A percentile compares a stretch with the other conserved stretches of the same genome.
These are phyloP conservation scores for Ceratobasidium sp. DNA, from an alignment of 1,284 basidiomycete species.

Conservation along the genomic window DNA sequence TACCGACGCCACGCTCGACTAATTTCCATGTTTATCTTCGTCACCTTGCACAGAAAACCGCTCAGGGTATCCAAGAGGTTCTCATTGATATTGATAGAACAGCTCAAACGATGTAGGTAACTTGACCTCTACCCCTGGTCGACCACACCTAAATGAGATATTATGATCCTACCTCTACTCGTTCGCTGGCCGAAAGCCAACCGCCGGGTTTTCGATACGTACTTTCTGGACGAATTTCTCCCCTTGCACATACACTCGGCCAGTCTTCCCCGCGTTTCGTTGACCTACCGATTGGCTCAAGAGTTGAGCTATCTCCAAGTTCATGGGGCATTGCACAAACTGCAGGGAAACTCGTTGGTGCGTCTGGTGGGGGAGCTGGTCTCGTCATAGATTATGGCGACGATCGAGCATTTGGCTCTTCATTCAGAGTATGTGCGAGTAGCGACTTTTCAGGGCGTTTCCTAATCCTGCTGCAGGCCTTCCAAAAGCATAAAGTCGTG, in stretches of 20 bases:
- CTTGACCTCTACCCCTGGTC: background rate
- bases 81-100: slow-evolving; percentile 62
- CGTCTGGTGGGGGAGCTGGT: slow-evolving; percentile 63
- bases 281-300: slow-evolving; percentile 67
- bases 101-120: slow-evolving; percentile 43
- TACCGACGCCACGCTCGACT: slow-evolving; percentile 12
- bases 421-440: slow-evolving; percentile 68
- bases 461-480: slow-evolving; percentile 65
- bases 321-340: slow-evolving; percentile 71
- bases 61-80: slow-evolving; percentile 87
- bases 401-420: slow-evolving; percentile 71
- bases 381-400: slow-evolving; percentile 92
- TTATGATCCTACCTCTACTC: background rate
- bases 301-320: slow-evolving; percentile 79
- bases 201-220: slow-evolving; percentile 66
- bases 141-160: slow-evolving; percentile 3
- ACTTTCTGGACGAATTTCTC: slow-evolving; percentile 68
- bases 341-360: slow-evolving; percentile 66
- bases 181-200: slow-evolving; percentile 1
- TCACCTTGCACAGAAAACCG: slow-evolving; percentile 64
- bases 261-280: slow-evolving; percentile 74
- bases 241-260: slow-evolving; percentile 70
- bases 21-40: background rate
- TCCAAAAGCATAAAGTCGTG: slow-evolving; percentile 85
- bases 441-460: background rate